Conservation (phyloP, 176 grass and related monocot species). For the Raddia guianensis region DNA sequence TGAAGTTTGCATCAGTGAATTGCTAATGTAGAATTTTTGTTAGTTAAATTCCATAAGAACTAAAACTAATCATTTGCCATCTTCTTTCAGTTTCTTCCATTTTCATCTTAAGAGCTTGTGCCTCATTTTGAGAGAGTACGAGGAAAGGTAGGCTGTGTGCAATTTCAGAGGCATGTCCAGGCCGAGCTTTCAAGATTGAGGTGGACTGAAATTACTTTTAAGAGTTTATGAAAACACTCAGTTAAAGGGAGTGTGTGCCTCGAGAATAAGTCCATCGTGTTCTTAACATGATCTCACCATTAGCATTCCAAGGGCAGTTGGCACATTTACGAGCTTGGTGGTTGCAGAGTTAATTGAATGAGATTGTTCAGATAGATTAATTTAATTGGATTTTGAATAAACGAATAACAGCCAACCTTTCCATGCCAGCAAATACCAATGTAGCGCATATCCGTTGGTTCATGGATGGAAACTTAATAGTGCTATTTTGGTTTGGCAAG, state of each 20-base stretch:
- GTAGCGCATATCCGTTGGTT: constrained; percentile 13
- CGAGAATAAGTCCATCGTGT: background rate
- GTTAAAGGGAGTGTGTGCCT: background rate
- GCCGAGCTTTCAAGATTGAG: background rate
- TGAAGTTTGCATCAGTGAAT: constrained; percentile 11
- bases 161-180: background rate
- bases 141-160: background rate
- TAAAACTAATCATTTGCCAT: background rate
- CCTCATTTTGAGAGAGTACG: background rate
- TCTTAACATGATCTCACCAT: background rate
- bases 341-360: background rate
- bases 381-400: background rate
- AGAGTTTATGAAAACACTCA: background rate
- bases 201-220: background rate
- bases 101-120: background rate
- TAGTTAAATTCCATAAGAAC: background rate
- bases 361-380: background rate
- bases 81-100: constrained; percentile 6
- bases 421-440: background rate
- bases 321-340: background rate
- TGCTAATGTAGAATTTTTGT: background rate
- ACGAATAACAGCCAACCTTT: background rate
- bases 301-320: background rate
- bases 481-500: background rate
- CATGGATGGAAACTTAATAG: background rate